Conservation (phyloP, 176 grass and related monocot genomes). For the Zizania latifolia region DNA sequence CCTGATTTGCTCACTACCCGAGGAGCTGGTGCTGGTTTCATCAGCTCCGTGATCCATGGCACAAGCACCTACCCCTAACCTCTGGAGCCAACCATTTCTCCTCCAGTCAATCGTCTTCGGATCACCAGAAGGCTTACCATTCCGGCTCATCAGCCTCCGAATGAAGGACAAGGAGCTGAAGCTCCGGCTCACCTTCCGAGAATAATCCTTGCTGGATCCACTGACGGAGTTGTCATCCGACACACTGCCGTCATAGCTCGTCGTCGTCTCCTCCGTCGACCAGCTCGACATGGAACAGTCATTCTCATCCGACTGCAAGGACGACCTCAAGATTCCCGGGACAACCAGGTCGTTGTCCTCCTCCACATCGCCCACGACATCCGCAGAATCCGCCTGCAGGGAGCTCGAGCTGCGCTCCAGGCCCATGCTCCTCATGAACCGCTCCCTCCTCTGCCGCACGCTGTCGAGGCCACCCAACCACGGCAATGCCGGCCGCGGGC, state of each 20-base stretch:
- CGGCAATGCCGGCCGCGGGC: constrained; percentile 38
- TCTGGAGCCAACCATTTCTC: constrained; percentile 61
- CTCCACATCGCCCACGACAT: neutral
- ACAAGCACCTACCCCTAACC: constrained; percentile 44
- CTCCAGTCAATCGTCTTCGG: constrained; percentile 39
- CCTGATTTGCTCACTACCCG: constrained; percentile 32
- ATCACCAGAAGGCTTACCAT: constrained; percentile 18
- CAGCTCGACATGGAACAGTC: constrained; percentile 55
- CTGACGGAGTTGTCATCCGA: constrained; percentile 43
- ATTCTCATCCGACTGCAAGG: constrained; percentile 36
- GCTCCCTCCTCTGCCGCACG: constrained; percentile 38
- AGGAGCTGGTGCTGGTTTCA: constrained; percentile 48
- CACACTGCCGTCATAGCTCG: constrained; percentile 18
- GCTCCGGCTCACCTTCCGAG: constrained; percentile 30
- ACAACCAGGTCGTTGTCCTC: neutral
- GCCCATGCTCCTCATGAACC: constrained; percentile 58
- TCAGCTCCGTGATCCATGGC: constrained; percentile 33
- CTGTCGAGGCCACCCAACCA: constrained; percentile 38
- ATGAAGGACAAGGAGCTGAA: constrained; percentile 43
- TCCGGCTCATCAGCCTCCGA: constrained; percentile 35
- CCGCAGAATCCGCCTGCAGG: neutral
- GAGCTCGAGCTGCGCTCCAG: constrained; percentile 32
- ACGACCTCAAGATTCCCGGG: constrained; percentile 27
- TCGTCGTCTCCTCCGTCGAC: constrained; percentile 51
- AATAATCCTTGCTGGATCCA: constrained; percentile 48